These are phyloP conservation scores for Xylogone sp. DNA, from an alignment of 2,329 filamentous ascomycete species.

Conservation along the genomic window DNA sequence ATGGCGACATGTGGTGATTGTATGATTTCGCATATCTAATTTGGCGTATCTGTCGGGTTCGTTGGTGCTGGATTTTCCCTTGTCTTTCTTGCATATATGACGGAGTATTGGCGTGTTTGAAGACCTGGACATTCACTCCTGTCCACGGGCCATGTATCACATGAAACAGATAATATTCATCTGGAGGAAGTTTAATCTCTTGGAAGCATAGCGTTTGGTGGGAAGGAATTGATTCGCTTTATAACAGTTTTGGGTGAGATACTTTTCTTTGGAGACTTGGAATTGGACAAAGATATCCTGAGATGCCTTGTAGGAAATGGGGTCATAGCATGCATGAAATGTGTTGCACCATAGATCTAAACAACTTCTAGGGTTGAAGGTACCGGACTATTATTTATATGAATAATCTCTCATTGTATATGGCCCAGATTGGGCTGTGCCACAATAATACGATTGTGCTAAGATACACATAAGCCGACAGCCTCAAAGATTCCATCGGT, in stretches of 20 bases:
- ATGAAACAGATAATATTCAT: background rate
- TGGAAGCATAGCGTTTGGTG: conserved; percentile 29
- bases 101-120: conserved; percentile 26
- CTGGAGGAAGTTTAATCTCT: conserved; percentile 16
- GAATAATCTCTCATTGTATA: no score
- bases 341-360: background rate
- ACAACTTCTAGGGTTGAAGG: no score
- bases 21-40: conserved; percentile 6
- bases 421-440: no score
- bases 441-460: no score
- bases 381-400: no score
- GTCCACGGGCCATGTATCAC: background rate
- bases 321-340: background rate
- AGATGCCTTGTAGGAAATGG: background rate
- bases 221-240: conserved; percentile 3
- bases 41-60: conserved; percentile 3
- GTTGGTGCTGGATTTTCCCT: conserved; percentile 3
- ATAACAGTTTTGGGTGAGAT: background rate
- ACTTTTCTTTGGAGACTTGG: background rate
- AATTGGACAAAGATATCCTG: background rate
- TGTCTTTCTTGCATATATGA: conserved; percentile 26
- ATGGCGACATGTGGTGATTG: conserved; percentile 30
- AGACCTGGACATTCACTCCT: background rate
- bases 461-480: no score
- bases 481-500: background rate